Percentiles rank a stretch among this genome's conserved stretches.
phyloP scores from a whole-genome alignment of 805 yeast species.

The Metschnikowia santaceciliae region DNA sequence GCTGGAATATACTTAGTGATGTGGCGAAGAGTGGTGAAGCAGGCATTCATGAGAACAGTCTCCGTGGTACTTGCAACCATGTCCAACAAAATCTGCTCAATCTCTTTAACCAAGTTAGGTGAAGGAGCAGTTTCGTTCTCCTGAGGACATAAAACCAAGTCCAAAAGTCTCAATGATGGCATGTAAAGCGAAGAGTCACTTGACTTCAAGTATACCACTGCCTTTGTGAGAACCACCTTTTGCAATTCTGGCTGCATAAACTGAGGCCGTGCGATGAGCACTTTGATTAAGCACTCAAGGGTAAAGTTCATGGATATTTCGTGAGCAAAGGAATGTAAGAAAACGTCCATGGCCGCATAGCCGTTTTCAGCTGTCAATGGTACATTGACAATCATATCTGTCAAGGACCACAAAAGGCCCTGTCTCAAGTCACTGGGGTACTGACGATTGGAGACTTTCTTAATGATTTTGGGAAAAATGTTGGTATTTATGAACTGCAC shows the following conservation, averaged over 20 bases:
- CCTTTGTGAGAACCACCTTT: slow-evolving; percentile 17
- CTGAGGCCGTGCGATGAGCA: slow-evolving; percentile 15
- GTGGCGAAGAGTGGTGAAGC: slow-evolving; percentile 12
- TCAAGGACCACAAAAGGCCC: slow-evolving; percentile 22
- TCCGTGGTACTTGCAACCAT: slow-evolving; percentile 10
- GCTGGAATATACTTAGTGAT: slow-evolving; percentile 7
- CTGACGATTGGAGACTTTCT: slow-evolving; percentile 16
- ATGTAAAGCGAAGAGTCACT: slow-evolving; percentile 25
- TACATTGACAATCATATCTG: slow-evolving; percentile 18
- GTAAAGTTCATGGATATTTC: slow-evolving; percentile 27
- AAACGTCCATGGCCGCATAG: slow-evolving; percentile 12
- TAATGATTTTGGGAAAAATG: slow-evolving; percentile 18
- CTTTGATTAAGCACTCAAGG: slow-evolving; percentile 22
- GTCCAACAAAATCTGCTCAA: slow-evolving; percentile 9
- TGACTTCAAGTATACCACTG: slow-evolving; percentile 22
- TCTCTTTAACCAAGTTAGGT: not conserved
- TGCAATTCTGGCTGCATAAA: slow-evolving; percentile 15
- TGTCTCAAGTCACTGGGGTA: slow-evolving; percentile 31
- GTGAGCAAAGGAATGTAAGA: slow-evolving; percentile 22
- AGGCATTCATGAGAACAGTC: slow-evolving; percentile 8
- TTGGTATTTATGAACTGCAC: slow-evolving; percentile 7
- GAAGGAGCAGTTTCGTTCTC: slow-evolving; percentile 4
- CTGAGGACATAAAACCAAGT: slow-evolving; percentile 5
- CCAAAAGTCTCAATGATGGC: slow-evolving; percentile 21
- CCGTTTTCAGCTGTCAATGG: slow-evolving; percentile 10